phyloP scores from a whole-genome alignment of 495 filamentous ascomycete species.

The Evansstolkia leycettana region DNA sequence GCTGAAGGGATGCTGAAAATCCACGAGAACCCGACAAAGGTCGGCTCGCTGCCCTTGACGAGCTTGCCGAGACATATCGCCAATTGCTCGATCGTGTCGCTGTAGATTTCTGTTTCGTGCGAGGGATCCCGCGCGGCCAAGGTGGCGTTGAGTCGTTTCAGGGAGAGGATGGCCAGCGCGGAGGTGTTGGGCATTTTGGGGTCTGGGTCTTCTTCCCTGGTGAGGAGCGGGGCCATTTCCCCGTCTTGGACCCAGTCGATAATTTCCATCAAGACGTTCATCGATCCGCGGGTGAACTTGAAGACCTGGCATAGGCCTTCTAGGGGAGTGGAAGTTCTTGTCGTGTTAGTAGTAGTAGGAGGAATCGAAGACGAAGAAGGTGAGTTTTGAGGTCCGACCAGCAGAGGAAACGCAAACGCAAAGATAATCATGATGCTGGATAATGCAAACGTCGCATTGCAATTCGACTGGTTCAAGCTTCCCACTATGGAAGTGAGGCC shows the following conservation, averaged over 20 bases:
- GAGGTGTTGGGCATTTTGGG: constrained; percentile 28
- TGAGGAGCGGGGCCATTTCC: constrained; percentile 21
- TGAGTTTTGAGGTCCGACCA: constrained; percentile 12
- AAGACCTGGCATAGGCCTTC: constrained; percentile 34
- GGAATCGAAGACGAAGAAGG: too few relatives aligned
- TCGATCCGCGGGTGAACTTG: constrained; percentile 24
- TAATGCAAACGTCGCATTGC: constrained; percentile 33
- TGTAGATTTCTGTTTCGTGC: constrained; percentile 21
- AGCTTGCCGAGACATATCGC: constrained; percentile 17
- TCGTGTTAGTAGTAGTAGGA: constrained; percentile 7
- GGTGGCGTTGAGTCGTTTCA: constrained; percentile 16
- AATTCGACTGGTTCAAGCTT: constrained; percentile 22
- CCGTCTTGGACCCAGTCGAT: constrained; percentile 23
- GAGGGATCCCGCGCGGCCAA: constrained; percentile 12
- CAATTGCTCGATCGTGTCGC: constrained; percentile 19
- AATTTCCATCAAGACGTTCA: constrained; percentile 17
- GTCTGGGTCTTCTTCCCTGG: constrained; percentile 6
- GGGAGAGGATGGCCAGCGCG: constrained; percentile 20
- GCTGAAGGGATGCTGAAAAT: constrained; percentile 34
- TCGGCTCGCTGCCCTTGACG: constrained; percentile 23
- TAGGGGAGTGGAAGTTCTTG: constrained; percentile 11
- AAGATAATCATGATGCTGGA: constrained; percentile 34
- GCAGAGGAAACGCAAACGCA: constrained; percentile 27
- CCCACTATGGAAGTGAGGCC: constrained; percentile 17
- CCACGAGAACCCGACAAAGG: constrained; percentile 34